A percentile compares a stretch with the other conserved stretches of the same genome.
phyloP scores from a whole-genome alignment of 306 rosid species.

The Vigna trinervia region DNA sequence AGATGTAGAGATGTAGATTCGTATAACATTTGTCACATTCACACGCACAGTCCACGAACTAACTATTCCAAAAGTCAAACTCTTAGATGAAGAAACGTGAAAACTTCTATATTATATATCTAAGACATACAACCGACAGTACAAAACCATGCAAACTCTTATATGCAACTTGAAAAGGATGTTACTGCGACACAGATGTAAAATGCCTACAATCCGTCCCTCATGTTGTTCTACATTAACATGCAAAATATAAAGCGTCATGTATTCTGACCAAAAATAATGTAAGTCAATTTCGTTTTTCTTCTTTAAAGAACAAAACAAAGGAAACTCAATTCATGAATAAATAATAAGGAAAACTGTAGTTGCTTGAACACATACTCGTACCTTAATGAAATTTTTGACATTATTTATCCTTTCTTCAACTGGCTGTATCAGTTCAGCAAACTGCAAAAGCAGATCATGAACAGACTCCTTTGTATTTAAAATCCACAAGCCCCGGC shows the following conservation, averaged over 20 bases:
- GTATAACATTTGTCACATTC: conserved; percentile 1
- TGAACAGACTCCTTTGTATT: neutral
- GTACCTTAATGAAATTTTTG: conserved; percentile 80
- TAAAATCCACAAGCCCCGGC: conserved; percentile 25
- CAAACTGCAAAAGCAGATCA: conserved; percentile 57
- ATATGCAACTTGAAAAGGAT: conserved; percentile 8
- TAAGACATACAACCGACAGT: neutral
- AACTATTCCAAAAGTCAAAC: neutral
- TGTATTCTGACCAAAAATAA: conserved; percentile 18
- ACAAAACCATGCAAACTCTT: conserved; percentile 31
- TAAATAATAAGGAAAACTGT: neutral
- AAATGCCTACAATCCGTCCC: conserved; percentile 3
- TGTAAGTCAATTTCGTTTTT: neutral
- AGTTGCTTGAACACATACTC: neutral
- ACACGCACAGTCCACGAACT: neutral
- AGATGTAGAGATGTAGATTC: neutral
- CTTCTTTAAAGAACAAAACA: neutral
- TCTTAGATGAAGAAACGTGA: neutral
- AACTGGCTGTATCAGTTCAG: conserved; percentile 81
- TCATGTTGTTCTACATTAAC: conserved; percentile 27
- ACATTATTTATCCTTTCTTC: conserved; percentile 75
- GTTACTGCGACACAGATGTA: conserved; percentile 32
- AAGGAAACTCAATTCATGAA: conserved; percentile 7
- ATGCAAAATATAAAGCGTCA: conserved; percentile 29
- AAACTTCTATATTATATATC: neutral